phyloP scores from a whole-genome alignment of 345 rosid genomes.

The Alliaria petiolata region DNA sequence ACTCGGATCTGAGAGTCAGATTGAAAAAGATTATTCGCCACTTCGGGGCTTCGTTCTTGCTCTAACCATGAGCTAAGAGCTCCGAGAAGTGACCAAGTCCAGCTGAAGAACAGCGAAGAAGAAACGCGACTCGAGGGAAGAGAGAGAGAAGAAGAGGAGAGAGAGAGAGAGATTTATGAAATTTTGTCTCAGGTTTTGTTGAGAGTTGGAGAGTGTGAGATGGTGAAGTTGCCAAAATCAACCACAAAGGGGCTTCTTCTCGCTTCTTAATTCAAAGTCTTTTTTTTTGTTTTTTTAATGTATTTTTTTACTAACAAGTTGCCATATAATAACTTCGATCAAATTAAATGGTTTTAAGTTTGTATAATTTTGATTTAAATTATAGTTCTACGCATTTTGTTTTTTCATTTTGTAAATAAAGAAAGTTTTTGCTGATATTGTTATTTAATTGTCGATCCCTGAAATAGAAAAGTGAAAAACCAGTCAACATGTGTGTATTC shows the following conservation, averaged over 20 bases:
- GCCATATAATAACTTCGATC: background rate
- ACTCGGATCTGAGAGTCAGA: slow-evolving; percentile 32
- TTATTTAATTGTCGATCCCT: too few species aligned
- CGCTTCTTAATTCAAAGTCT: slow-evolving; percentile 16
- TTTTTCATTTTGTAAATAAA: too few species aligned
- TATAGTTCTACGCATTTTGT: too few species aligned
- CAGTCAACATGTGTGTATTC: too few species aligned
- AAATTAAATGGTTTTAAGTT: too few species aligned
- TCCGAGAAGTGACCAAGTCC: background rate
- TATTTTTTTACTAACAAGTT: background rate
- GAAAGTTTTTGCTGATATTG: too few species aligned
- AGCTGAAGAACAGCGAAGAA: background rate
- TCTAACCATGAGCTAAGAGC: background rate
- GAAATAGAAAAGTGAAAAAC: too few species aligned
- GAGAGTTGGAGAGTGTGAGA: slow-evolving; percentile 34
- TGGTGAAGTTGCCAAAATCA: slow-evolving; percentile 20
- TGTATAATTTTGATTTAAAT: too few species aligned
- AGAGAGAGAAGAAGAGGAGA: background rate
- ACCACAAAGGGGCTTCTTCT: slow-evolving; percentile 3
- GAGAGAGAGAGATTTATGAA: background rate
- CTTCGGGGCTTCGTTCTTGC: background rate
- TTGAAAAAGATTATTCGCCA: background rate
- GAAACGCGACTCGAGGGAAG: slow-evolving; percentile 16
- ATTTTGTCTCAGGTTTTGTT: slow-evolving; percentile 9
- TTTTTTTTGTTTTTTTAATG: background rate